A percentile compares a stretch with the other conserved stretches of the same genome.
These are phyloP conservation scores for Arabidopsis arenosa DNA, from an alignment of 345 rosid genomes.

Conservation along the genomic window DNA sequence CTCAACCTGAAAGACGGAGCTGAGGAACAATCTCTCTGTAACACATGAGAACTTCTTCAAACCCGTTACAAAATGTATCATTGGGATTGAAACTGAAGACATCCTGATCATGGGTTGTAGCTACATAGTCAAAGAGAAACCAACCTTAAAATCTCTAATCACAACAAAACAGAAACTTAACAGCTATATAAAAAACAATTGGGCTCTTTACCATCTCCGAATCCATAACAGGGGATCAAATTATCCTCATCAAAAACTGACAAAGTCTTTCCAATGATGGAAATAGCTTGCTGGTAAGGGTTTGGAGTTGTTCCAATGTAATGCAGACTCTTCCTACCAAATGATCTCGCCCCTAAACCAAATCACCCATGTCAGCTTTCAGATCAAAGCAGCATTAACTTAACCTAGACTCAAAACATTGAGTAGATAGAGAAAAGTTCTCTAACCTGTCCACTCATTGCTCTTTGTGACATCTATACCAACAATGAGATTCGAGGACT, in stretches of 20 bases:
- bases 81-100: slow-evolving; percentile 79
- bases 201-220: slow-evolving; percentile 63
- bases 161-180: not conserved
- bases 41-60: slow-evolving; percentile 80
- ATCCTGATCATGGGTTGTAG: slow-evolving; percentile 92
- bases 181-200: not conserved
- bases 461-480: slow-evolving; percentile 97
- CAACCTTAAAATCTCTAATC: slow-evolving; percentile 31
- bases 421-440: not conserved
- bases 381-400: not conserved
- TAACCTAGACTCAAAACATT: slow-evolving; percentile 14
- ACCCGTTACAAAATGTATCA: slow-evolving; percentile 74
- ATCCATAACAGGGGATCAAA: slow-evolving; percentile 86
- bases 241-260: slow-evolving; percentile 85
- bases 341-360: slow-evolving; percentile 72
- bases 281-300: slow-evolving; percentile 89
- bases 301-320: slow-evolving; percentile 65
- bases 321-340: slow-evolving; percentile 73
- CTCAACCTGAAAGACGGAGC: slow-evolving; percentile 79
- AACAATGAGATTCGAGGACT: slow-evolving; percentile 91
- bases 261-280: slow-evolving; percentile 80
- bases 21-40: slow-evolving; percentile 83
- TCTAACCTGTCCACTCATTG: slow-evolving; percentile 94
- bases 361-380: not conserved
- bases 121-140: slow-evolving; percentile 46